A percentile compares a stretch with the other conserved stretches of the same genome.
phyloP scores from a whole-genome alignment of 345 rosid genomes.

The Cardamine chenopodiifolia region DNA sequence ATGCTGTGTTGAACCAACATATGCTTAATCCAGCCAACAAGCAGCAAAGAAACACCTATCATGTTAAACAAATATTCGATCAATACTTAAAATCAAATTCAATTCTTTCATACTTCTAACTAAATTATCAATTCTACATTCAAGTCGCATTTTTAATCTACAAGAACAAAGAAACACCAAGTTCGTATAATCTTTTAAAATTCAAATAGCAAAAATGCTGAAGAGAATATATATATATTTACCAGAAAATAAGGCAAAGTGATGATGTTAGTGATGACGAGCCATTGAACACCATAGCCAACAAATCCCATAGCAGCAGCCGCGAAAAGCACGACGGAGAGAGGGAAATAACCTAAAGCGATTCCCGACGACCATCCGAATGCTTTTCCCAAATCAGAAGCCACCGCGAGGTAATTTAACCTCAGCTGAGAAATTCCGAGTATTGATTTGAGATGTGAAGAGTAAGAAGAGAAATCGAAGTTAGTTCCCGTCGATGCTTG shows the following conservation, averaged over 20 bases:
- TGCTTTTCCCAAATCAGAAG: conserved; percentile 79
- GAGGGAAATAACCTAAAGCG: conserved; percentile 55
- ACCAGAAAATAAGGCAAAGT: conserved; percentile 70
- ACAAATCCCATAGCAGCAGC: conserved; percentile 59
- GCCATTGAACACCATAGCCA: conserved; percentile 79
- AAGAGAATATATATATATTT: neutral
- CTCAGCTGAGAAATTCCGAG: conserved; percentile 75
- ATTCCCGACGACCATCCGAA: conserved; percentile 80
- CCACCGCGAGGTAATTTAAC: conserved; percentile 69
- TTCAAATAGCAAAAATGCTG: neutral
- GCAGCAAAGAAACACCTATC: conserved; percentile 64
- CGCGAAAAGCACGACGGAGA: conserved; percentile 60
- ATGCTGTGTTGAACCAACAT: conserved; percentile 90
- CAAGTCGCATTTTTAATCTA: neutral
- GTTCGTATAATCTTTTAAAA: neutral
- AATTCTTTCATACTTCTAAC: neutral
- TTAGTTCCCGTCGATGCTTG: conserved; percentile 85
- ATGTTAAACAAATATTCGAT: neutral
- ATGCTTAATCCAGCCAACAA: conserved; percentile 83
- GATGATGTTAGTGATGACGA: conserved; percentile 55
- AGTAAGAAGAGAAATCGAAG: conserved; percentile 80
- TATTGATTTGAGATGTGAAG: conserved; percentile 58
- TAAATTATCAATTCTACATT: conserved; percentile 8
- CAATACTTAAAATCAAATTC: neutral
- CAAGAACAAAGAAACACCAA: neutral